These are phyloP conservation scores for Fusarium globosum DNA, from an alignment of 2,329 filamentous ascomycete genomes.

Conservation along the genomic window DNA sequence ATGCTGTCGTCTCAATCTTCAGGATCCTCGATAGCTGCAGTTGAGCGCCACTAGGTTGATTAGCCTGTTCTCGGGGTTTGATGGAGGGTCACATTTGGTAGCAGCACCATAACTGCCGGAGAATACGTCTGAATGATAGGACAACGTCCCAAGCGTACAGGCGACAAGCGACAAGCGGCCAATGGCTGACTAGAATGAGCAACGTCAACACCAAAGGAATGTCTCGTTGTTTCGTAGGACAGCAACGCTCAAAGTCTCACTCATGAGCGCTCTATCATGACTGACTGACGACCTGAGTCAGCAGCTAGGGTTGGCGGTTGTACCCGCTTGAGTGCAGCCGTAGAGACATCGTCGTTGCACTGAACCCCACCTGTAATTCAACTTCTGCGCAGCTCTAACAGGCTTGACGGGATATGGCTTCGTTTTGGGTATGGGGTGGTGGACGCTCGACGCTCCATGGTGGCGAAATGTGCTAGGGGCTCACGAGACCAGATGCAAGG, in stretches of 20 bases:
- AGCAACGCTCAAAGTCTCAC: slow-evolving; percentile 6
- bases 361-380: slow-evolving; percentile 32
- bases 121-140: slow-evolving; percentile 6
- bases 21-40: slow-evolving; percentile 4
- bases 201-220: neutral
- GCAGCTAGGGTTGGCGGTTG: slow-evolving; percentile 19
- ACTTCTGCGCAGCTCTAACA: slow-evolving; percentile 16
- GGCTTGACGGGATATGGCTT: slow-evolving; percentile 20
- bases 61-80: slow-evolving; percentile 26
- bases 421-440: slow-evolving; percentile 31
- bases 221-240: slow-evolving; percentile 10
- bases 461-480: slow-evolving; percentile 16
- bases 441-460: slow-evolving; percentile 13
- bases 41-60: slow-evolving; percentile 7
- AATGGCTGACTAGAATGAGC: neutral
- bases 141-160: neutral
- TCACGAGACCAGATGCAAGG: slow-evolving; percentile 29
- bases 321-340: slow-evolving; percentile 23
- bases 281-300: neutral
- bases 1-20: neutral
- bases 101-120: slow-evolving; percentile 7
- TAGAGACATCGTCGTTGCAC: slow-evolving; percentile 24
- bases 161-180: neutral
- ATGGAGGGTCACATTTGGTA: slow-evolving; percentile 8
- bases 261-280: slow-evolving; percentile 5